Evolutionary conservation across 768 basidiomycete genomes (phyloP), one percentile per base, ranked within the genome.

Genomic region (Lactarius psammicola): DNA sequence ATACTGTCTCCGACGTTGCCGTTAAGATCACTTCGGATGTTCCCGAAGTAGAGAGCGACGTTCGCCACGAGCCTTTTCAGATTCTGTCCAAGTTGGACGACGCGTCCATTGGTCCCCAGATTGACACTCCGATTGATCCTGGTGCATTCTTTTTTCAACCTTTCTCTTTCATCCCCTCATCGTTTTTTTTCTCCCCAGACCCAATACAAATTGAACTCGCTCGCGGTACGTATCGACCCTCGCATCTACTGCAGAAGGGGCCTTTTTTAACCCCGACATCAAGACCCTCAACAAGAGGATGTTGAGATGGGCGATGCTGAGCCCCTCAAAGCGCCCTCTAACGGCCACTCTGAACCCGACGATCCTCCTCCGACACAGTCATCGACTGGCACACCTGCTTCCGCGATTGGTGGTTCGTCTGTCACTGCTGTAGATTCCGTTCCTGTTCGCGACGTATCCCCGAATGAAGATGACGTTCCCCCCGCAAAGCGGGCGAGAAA

Each of bases 401-500:
- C 74, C 36, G 68, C 70, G 64, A 70, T 71, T 60, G 72, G 71
- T 70, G 73, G 72, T 72, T 70, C 75, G 57, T 73, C 75, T 70
- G 73, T 68, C 69, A 75, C 72, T 59, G 73, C 72, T 73, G 72
- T 74, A 69, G 72, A 73, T 67, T 72, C 71, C 59, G 65, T 71
- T 63, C 69, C 57, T 65, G 63, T 70, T 74, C 69, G 71, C 70
- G 59, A 64, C 64, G 59, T 66, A 30, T 65, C 69, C 26, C 59
- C 68, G 18, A 72, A 72, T 74, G 82, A 85, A 70, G 86, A 87
- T 65, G 85, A 87, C 67, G 80, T 84, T 64, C 78, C 88, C n/a
- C 92, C 92, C 33, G 88, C 90, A 66, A 94, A 94, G 82, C 84
- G 92, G 68, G 83, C 89, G 33, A 79, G 92, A 70, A 86, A 86